phyloP scores from a whole-genome alignment of 495 filamentous ascomycete genomes.

The Podospora tetraspora region DNA sequence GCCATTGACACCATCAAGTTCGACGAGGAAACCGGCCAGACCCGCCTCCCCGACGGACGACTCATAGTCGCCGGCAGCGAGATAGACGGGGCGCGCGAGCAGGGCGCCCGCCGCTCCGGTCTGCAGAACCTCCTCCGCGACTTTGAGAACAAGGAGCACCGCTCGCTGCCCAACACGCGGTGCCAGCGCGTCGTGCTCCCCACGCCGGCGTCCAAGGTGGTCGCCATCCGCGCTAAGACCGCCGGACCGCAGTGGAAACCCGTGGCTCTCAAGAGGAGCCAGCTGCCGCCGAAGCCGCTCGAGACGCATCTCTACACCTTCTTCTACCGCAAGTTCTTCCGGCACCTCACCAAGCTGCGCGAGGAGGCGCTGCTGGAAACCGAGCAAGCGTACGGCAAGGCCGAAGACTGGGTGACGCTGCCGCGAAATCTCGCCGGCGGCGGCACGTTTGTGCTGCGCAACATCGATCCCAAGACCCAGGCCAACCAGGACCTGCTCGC shows the following conservation, averaged over 20 bases:
- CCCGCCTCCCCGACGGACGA: conserved; percentile 14
- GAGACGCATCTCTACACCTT: conserved; percentile 22
- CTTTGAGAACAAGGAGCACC: conserved; percentile 19
- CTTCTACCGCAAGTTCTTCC: conserved; percentile 4
- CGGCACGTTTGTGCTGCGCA: conserved; percentile 19
- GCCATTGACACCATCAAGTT: conserved; percentile 2
- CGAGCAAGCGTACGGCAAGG: background rate
- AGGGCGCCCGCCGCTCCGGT: conserved; percentile 38
- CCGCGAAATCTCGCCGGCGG: conserved; percentile 18
- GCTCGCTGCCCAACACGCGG: conserved; percentile 20
- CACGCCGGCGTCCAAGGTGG: conserved; percentile 8
- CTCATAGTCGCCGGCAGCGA: background rate
- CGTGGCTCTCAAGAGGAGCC: background rate
- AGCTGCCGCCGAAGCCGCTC: conserved; percentile 4
- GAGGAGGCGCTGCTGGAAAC: conserved; percentile 2
- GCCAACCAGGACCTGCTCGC: conserved; percentile 13
- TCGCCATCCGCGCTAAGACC: background rate
- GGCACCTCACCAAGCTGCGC: conserved; percentile 1
- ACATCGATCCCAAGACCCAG: conserved; percentile 7
- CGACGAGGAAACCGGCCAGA: conserved; percentile 11
- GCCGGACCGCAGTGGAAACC: conserved; percentile 19
- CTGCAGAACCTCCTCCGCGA: conserved; percentile 35
- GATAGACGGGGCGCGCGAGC: conserved; percentile 20
- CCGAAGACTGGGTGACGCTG: conserved; percentile 6
- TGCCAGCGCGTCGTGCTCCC: conserved; percentile 31